A percentile compares a stretch with the other conserved stretches of the same genome.
These are phyloP conservation scores for Emiliania huxleyi DNA, from an alignment of 78 protist genomes.

Conservation along the genomic window DNA sequence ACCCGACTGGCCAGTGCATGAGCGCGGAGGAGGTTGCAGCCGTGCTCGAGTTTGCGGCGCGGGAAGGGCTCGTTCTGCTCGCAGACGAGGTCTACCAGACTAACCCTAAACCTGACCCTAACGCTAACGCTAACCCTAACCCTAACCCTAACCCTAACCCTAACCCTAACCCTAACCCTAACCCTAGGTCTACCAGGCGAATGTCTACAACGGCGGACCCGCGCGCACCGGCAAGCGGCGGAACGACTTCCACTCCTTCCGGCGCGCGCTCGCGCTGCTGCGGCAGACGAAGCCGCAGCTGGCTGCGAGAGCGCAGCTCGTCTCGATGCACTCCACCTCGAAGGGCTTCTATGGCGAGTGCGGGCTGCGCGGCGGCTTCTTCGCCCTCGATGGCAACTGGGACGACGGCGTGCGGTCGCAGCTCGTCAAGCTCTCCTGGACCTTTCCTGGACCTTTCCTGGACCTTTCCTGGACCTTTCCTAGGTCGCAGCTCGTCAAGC, in stretches of 20 bases:
- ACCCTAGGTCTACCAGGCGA: conserved; percentile 98
- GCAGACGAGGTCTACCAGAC: conserved; percentile 99
- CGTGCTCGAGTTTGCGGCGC: conserved; percentile 67
- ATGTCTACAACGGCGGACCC: conserved; percentile 73
- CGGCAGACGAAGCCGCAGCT: conserved; percentile 37
- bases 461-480: no score
- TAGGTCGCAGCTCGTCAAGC: conserved; percentile 79
- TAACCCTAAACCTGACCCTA: no score
- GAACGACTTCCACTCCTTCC: conserved; percentile 66
- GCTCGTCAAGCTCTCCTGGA: conserved; percentile 84
- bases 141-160: conserved; percentile 11
- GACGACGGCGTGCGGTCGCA: neutral
- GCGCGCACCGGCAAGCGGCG: neutral
- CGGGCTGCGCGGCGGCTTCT: conserved; percentile 48
- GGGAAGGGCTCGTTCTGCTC: conserved; percentile 77
- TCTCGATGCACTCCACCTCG: conserved; percentile 93
- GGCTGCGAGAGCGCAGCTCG: conserved; percentile 30
- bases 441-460: no score
- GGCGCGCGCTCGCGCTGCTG: neutral
- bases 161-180: no score
- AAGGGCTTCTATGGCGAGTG: conserved; percentile 99
- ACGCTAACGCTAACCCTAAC: conserved; percentile 1
- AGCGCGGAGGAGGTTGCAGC: neutral
- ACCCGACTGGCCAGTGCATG: conserved; percentile 95
- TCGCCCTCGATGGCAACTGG: neutral